phyloP scores from a whole-genome alignment of 768 basidiomycete species.

The Russula compacta region DNA sequence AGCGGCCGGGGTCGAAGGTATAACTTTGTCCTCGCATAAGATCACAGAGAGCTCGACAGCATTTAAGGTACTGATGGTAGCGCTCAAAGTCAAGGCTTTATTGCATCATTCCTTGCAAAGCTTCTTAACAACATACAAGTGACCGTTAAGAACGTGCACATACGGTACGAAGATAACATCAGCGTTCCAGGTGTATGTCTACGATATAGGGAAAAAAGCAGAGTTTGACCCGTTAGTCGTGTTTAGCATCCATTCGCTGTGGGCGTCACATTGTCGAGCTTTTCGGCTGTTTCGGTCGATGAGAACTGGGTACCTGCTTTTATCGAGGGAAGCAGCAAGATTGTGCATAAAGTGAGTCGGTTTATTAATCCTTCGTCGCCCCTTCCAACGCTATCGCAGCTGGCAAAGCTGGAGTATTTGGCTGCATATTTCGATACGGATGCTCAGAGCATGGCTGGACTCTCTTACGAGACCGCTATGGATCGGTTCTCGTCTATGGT shows the following conservation, averaged over 20 bases:
- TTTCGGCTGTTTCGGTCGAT: constrained; percentile 84
- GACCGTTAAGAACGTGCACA: constrained; percentile 89
- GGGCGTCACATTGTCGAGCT: constrained; percentile 80
- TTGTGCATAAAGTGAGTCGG: constrained; percentile 74
- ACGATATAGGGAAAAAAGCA: neutral
- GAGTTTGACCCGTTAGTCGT: neutral
- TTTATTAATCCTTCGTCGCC: neutral
- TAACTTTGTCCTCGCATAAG: constrained; percentile 10
- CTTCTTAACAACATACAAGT: constrained; percentile 95
- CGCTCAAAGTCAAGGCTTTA: constrained; percentile 68
- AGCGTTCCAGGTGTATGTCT: constrained; percentile 82
- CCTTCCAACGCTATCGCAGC: constrained; percentile 32
- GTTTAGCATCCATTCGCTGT: constrained; percentile 89
- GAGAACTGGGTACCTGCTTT: constrained; percentile 83
- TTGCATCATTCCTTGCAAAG: constrained; percentile 76
- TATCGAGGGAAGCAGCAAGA: constrained; percentile 79
- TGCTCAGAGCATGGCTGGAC: constrained; percentile 64
- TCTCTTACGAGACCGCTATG: constrained; percentile 54
- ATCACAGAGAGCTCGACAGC: neutral
- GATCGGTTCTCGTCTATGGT: constrained; percentile 71
- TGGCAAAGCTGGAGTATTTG: constrained; percentile 79
- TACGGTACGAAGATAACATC: constrained; percentile 91
- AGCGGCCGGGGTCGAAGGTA: constrained; percentile 43
- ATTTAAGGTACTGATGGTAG: constrained; percentile 31
- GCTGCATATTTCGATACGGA: constrained; percentile 96